Evolutionary conservation across 139 green algal species (phyloP).

Genomic region (Volvox africanus): DNA sequence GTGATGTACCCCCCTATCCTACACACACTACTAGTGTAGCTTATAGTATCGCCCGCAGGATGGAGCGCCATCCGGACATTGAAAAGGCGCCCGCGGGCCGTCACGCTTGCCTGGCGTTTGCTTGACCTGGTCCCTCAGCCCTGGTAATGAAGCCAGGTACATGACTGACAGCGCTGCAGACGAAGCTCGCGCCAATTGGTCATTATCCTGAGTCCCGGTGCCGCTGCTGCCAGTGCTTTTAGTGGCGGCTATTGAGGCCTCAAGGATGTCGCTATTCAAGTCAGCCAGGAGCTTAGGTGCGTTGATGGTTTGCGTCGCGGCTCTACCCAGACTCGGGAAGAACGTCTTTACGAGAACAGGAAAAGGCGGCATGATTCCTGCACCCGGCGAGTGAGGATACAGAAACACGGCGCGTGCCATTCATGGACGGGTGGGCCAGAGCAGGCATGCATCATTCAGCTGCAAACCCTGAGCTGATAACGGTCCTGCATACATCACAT

Average conservation of each 20-base stretch:
- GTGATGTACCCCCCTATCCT: too few species aligned
- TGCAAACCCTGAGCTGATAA: too few species aligned
- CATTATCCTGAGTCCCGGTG: background rate
- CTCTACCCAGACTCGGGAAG: background rate
- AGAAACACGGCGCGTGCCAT: too few species aligned
- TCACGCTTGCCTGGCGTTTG: background rate
- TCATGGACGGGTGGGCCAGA: background rate
- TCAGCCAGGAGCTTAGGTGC: background rate
- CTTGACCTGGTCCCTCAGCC: background rate
- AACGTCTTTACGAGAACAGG: background rate
- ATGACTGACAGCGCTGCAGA: slow-evolving; percentile 21
- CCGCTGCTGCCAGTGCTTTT: background rate
- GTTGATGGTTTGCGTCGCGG: background rate
- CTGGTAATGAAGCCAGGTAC: slow-evolving; percentile 17
- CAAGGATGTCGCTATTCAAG: background rate
- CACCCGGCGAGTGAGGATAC: too few species aligned
- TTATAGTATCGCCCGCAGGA: too few species aligned
- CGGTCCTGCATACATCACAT: too few species aligned
- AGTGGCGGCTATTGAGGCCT: background rate
- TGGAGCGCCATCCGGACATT: too few species aligned
- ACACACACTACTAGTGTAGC: too few species aligned
- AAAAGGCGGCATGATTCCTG: background rate
- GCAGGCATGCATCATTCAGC: too few species aligned
- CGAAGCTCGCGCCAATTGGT: background rate
- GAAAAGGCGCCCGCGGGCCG: too few species aligned